Evolutionary conservation across 2,329 filamentous ascomycete genomes (phyloP), one percentile per base, ranked within the genome.

Genomic region (Hypoxylon sp.): DNA sequence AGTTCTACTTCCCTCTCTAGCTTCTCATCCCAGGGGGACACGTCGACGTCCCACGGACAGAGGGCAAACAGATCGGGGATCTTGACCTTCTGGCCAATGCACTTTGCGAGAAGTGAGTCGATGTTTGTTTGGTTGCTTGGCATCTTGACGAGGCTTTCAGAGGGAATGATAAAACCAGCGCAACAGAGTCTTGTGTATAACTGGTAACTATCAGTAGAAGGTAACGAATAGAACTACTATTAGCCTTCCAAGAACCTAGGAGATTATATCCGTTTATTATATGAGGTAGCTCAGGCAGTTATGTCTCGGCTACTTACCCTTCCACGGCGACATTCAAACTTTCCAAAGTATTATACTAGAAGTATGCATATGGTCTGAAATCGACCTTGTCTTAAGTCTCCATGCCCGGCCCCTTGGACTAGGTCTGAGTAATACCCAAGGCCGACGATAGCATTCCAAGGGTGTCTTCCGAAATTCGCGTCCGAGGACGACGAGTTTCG

Each of bases 141-240:
- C 58, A 53, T 61, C 11, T 37, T 39, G 37, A 19, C 24, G 24
- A 19, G 14, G 70, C 70, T 57, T 60, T 46, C 62, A 58, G 68
- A 5, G 35, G 11, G n/a, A 37, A n/a, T 5, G 14, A n/a, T n/a
- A 2, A 37, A 37, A 13, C 13, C n/a, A 5, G 4, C 2, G 35
- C 5, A 10, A 37, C 6, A n/a, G 35, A n/a, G 35, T 5, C 5
- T 6, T n/a, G 35, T 37, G 29, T 31, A 31, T 31, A 31, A 6
- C 26, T 26, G 26, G 26, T 6, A 26, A 31, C 29, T 31, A 31
- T 2, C 6, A 31, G 1, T 31, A 31, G 8, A 31, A 31, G 29
- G 29, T 31, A 9, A 31, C 6, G 29, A 9, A 37, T n/a, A 37
- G 3, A 37, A 37, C 14, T 4, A 37, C 33, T 10, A 14, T 14